Percentiles rank a stretch among this genome's conserved stretches.
These are phyloP conservation scores for Colletotrichum nymphaeae DNA, from an alignment of 2,329 filamentous ascomycete genomes.

Conservation along the genomic window DNA sequence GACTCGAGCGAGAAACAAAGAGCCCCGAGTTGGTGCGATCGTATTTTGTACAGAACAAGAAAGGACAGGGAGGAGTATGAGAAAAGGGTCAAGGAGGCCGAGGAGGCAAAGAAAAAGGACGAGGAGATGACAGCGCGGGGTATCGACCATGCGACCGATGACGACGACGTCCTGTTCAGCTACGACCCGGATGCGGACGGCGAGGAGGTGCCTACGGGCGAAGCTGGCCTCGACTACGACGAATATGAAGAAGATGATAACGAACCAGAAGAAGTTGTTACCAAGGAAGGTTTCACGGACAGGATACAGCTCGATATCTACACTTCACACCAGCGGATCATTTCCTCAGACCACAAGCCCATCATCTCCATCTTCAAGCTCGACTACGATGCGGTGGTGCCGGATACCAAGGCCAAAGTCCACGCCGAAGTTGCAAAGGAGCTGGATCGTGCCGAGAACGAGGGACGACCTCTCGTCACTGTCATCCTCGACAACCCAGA, in stretches of 20 bases:
- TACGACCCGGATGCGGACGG: constrained; percentile 86
- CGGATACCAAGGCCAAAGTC: constrained; percentile 84
- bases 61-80: constrained; percentile 76
- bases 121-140: constrained; percentile 87
- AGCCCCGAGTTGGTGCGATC: constrained; percentile 96
- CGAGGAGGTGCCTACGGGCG: constrained; percentile 51
- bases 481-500: constrained; percentile 78
- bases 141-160: constrained; percentile 77
- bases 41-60: constrained; percentile 86
- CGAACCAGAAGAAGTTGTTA: constrained; percentile 60
- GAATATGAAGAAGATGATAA: constrained; percentile 63
- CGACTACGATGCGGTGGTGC: constrained; percentile 87
- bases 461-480: constrained; percentile 84
- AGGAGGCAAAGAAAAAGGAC: constrained; percentile 77
- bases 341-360: constrained; percentile 96
- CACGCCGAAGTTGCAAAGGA: constrained; percentile 89
- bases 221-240: constrained; percentile 68
- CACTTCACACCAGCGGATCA: constrained; percentile 86
- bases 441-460: constrained; percentile 91
- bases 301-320: constrained; percentile 74
- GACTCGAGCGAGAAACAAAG: constrained; percentile 96
- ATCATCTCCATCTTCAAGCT: constrained; percentile 85
- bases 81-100: constrained; percentile 70
- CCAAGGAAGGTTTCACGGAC: constrained; percentile 68
- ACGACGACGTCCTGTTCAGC: constrained; percentile 88